Conservation (phyloP, 768 basidiomycete species). For the Russula virescens region DNA sequence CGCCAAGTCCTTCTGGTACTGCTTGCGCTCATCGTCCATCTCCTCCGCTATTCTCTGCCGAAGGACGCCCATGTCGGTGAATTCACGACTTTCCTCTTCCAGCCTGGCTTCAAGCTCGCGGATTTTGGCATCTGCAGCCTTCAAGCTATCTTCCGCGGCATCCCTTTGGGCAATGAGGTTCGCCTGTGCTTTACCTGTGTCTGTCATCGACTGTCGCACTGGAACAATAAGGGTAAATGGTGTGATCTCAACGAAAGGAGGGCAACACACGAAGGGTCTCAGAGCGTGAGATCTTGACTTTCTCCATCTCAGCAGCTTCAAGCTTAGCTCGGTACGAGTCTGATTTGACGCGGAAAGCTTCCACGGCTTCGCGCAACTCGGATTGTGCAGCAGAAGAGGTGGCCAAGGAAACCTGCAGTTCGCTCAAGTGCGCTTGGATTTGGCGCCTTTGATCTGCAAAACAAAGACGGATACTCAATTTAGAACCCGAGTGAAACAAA, state of each 20-base stretch:
- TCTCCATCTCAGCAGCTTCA: conserved; percentile 63
- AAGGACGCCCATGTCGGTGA: conserved; percentile 57
- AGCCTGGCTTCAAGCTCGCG: conserved; percentile 57
- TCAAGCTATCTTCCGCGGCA: conserved; percentile 43
- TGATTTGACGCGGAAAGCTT: conserved; percentile 61
- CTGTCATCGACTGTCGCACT: conserved; percentile 59
- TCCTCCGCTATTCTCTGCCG: conserved; percentile 67
- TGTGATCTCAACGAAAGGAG: background rate
- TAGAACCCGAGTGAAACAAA: background rate
- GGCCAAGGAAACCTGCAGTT: conserved; percentile 54
- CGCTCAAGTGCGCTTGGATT: conserved; percentile 53
- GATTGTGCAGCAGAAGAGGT: conserved; percentile 55
- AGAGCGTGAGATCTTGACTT: conserved; percentile 56
- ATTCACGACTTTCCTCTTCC: conserved; percentile 62
- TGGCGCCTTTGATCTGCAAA: conserved; percentile 51
- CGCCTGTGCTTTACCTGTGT: conserved; percentile 53
- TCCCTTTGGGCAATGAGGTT: conserved; percentile 49
- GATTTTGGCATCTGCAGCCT: conserved; percentile 46
- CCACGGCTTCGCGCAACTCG: conserved; percentile 61
- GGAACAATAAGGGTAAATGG: background rate
- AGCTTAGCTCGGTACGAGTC: conserved; percentile 52
- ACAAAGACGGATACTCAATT: background rate
- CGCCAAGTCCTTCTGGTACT: conserved; percentile 72
- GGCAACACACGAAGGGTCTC: conserved; percentile 52
- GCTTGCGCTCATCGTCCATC: conserved; percentile 71